Percentiles rank a stretch among this genome's conserved stretches.
Conservation (phyloP, 2,329 filamentous ascomycete species). For the Paraconiothyrium brasiliense region DNA sequence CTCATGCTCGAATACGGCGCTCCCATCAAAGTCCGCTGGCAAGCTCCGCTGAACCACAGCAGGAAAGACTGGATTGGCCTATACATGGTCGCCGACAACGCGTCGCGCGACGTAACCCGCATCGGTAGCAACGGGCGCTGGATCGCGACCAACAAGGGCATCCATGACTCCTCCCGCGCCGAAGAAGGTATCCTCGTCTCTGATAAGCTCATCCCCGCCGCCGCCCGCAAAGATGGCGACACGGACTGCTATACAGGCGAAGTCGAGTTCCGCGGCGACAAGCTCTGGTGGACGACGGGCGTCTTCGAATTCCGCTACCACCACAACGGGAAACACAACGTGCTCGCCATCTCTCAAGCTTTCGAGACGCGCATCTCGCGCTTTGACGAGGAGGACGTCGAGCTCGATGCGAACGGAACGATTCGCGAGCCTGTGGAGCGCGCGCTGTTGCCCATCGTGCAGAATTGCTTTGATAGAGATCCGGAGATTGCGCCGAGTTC, state of each 20-base stretch:
- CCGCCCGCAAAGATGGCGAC: slow-evolving; percentile 56
- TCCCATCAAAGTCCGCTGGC: slow-evolving; percentile 90
- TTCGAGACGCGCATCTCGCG: slow-evolving; percentile 88
- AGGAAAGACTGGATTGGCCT: slow-evolving; percentile 95
- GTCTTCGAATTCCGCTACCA: slow-evolving; percentile 98
- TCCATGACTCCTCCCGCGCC: slow-evolving; percentile 77
- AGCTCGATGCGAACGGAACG: slow-evolving; percentile 66
- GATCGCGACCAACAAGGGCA: slow-evolving; percentile 79
- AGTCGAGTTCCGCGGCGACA: slow-evolving; percentile 88
- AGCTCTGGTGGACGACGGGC: slow-evolving; percentile 96
- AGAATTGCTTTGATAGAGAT: slow-evolving; percentile 92
- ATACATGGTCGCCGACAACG: slow-evolving; percentile 95
- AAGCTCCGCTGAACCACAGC: slow-evolving; percentile 84
- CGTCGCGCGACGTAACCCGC: slow-evolving; percentile 82
- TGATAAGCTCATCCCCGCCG: slow-evolving; percentile 66
- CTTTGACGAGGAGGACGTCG: slow-evolving; percentile 78
- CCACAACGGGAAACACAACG: slow-evolving; percentile 89
- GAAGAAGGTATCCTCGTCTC: slow-evolving; percentile 79
- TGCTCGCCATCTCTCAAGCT: slow-evolving; percentile 91
- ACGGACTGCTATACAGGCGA: slow-evolving; percentile 78
- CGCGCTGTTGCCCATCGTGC: slow-evolving; percentile 81
- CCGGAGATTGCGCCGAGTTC: slow-evolving; percentile 87
- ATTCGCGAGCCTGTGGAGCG: slow-evolving; percentile 77
- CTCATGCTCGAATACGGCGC: slow-evolving; percentile 87
- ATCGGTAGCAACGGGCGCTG: slow-evolving; percentile 89